Percentiles rank a stretch among this genome's conserved stretches.
Evolutionary conservation across 768 basidiomycete species (phyloP).

Genomic region (Tremella mesenterica): DNA sequence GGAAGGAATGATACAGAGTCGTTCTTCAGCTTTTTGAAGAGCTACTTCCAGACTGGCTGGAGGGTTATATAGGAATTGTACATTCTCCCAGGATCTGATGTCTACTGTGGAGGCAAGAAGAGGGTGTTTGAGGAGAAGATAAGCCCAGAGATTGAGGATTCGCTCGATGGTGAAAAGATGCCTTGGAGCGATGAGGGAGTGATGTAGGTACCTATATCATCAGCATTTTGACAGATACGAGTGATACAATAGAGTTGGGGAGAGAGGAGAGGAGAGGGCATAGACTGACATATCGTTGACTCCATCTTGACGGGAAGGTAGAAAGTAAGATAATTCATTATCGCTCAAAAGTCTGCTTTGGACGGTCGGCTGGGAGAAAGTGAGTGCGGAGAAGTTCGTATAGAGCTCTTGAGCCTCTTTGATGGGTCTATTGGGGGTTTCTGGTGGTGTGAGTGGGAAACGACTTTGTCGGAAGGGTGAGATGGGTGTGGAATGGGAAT

Average conservation of each 20-base stretch:
- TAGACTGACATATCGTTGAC: constrained; percentile 80
- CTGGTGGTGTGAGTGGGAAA: constrained; percentile 3
- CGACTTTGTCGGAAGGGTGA: too few species aligned
- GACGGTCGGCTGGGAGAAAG: background rate
- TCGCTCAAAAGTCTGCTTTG: constrained; percentile 51
- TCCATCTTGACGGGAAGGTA: constrained; percentile 61
- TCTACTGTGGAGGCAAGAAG: constrained; percentile 58
- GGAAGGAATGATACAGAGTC: background rate
- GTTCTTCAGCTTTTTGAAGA: constrained; percentile 48
- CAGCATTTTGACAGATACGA: background rate
- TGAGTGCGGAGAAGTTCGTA: background rate
- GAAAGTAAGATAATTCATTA: constrained; percentile 68
- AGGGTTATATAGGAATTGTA: constrained; percentile 51
- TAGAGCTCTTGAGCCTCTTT: background rate
- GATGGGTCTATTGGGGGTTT: background rate
- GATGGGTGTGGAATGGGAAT: too few species aligned
- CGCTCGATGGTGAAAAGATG: constrained; percentile 49
- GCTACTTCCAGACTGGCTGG: constrained; percentile 45
- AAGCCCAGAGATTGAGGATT: constrained; percentile 58
- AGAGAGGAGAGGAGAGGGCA: background rate
- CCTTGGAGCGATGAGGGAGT: constrained; percentile 55
- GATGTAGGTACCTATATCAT: constrained; percentile 62
- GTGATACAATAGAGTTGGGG: background rate
- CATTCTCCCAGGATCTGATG: constrained; percentile 51
- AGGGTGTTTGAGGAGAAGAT: constrained; percentile 62